phyloP scores from a whole-genome alignment of 2,329 filamentous ascomycete genomes.

The Didymella exigua region DNA sequence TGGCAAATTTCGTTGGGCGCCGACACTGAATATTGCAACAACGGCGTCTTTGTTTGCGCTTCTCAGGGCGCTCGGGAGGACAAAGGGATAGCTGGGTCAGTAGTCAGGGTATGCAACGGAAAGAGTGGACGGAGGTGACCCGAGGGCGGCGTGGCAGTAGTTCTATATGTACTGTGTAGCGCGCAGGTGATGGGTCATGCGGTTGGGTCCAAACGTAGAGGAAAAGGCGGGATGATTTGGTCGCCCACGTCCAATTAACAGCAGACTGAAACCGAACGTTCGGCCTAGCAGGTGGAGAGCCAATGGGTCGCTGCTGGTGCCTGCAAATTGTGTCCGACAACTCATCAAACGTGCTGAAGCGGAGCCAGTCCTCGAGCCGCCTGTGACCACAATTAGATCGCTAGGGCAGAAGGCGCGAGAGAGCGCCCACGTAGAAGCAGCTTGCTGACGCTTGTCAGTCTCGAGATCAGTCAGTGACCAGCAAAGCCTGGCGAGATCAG shows the following conservation, averaged over 20 bases:
- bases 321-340: slow-evolving; percentile 43
- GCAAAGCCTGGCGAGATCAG: not conserved
- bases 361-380: slow-evolving; percentile 30
- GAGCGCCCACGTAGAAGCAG: slow-evolving; percentile 4
- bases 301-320: slow-evolving; percentile 35
- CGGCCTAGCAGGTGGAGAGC: slow-evolving; percentile 38
- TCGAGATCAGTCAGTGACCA: not conserved
- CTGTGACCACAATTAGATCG: slow-evolving; percentile 36
- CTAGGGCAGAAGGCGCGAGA: slow-evolving; percentile 15
- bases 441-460: slow-evolving; percentile 1
- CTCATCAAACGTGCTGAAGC: slow-evolving; percentile 45
- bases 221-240: slow-evolving; percentile 46
- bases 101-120: not conserved
- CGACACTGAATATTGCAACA: slow-evolving; percentile 28
- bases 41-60: slow-evolving; percentile 25
- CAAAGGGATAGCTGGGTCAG: slow-evolving; percentile 5
- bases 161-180: slow-evolving; percentile 41
- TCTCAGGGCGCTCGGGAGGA: slow-evolving; percentile 17
- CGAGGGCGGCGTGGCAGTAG: slow-evolving; percentile 25
- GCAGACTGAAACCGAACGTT: slow-evolving; percentile 44
- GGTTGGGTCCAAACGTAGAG: slow-evolving; percentile 25
- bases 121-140: slow-evolving; percentile 1
- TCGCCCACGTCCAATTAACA: slow-evolving; percentile 42
- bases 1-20: slow-evolving; percentile 30
- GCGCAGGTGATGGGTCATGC: slow-evolving; percentile 42